Base-by-base conservation (phyloP, 495 filamentous ascomycete species). In the Hypomontagnella monticulosa region DNA sequence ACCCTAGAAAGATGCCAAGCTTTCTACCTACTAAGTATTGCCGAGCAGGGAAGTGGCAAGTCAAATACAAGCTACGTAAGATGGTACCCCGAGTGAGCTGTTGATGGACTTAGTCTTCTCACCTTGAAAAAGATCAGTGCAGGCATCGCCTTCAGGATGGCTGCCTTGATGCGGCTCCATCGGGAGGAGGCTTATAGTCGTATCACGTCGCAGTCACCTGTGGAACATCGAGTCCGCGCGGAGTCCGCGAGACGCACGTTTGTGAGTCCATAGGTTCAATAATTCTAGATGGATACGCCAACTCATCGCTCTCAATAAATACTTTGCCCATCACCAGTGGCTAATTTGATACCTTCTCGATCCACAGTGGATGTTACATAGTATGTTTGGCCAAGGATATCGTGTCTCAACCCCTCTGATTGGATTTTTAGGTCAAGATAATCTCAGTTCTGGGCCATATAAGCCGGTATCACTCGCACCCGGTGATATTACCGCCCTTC, bases 111-210 rank as follows among this genome's bases (percentile, higher is more conserved):
- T 18, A 32, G 11, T 15, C 14, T 62, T 57, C 73, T 79, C 47
- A 79, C 63, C 10, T 42, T 23, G 4, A 16, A 53, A 53, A 50
- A 82, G 75, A 81, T 84, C 55, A 81, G 82, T 59, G 77, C 83
- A 73, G 82, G 79, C 11, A 77, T 84, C 41, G 78, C 82, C 3
- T 80, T 83, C 55, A 71, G 80, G 42, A 81, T 84, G 75, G 82
- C 81, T 1, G 80, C 79, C 4, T 53, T 84, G 53, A 74, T 83
- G 71, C 75, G 78, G 36, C 74, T 84, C 7, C 82, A 84, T 57
- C 68, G 82, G 34, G 82, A 84, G 55, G 82, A 84, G 54, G 81
- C 81, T 0, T 84, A 84, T 38, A 63, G 58, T 9, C 60, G 78
- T 8, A 63, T 71, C 18, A 74, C 76, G 10, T 76, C 71, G 11